Evolutionary conservation across 495 filamentous ascomycete species (phyloP).

Genomic region (Podospora conica): DNA sequence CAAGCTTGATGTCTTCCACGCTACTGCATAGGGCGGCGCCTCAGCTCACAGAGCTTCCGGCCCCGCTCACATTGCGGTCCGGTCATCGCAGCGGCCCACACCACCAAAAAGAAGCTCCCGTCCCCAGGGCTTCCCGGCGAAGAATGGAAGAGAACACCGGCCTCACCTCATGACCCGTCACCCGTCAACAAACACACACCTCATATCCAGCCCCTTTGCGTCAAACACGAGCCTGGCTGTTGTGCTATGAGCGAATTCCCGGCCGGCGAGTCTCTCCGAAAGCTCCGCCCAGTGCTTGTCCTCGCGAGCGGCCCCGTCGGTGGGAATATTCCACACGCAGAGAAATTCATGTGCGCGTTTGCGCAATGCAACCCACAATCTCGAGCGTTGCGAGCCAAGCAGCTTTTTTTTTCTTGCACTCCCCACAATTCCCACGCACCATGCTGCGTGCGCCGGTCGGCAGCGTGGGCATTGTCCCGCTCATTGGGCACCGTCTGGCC

Average conservation of each 20-base stretch:
- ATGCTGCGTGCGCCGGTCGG: slow-evolving; percentile 7
- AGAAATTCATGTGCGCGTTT: slow-evolving; percentile 3
- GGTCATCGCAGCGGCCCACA: background rate
- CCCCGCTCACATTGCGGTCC: background rate
- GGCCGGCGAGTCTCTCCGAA: background rate
- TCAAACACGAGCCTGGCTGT: background rate
- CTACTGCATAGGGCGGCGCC: background rate
- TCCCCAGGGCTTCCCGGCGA: background rate
- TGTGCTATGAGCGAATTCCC: background rate
- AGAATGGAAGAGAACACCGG: background rate
- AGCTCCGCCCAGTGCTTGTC: background rate
- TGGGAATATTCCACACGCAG: background rate
- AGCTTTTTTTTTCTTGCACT: background rate
- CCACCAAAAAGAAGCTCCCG: background rate
- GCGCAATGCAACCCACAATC: slow-evolving; percentile 11
- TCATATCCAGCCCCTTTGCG: background rate
- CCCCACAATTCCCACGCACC: slow-evolving; percentile 14
- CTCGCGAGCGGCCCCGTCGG: background rate
- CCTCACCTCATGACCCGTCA: background rate
- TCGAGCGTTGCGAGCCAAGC: slow-evolving; percentile 3
- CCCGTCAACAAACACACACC: too few species aligned
- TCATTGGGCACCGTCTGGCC: slow-evolving; percentile 21
- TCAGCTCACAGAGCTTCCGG: background rate
- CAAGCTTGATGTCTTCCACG: background rate
- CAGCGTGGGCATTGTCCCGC: slow-evolving; percentile 9